Conservation (phyloP, 1,139 yeast species). For the Sugiyamaella japonica region DNA sequence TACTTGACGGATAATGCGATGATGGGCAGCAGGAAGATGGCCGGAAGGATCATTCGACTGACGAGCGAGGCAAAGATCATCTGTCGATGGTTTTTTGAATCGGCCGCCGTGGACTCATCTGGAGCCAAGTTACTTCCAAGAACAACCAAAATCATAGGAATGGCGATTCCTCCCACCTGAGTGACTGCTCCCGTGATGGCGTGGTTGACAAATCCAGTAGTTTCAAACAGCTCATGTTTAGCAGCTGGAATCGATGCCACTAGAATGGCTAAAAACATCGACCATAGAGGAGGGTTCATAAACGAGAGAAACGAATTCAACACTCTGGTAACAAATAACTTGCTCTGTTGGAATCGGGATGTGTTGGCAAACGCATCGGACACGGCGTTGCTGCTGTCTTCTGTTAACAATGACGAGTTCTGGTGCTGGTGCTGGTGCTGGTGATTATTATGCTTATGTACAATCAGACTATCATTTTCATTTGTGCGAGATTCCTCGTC, state of each 20-base stretch:
- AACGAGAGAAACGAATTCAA: conserved; percentile 42
- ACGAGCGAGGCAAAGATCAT: conserved; percentile 67
- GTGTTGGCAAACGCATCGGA: too few species aligned
- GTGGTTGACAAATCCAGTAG: conserved; percentile 65
- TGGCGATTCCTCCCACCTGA: conserved; percentile 84
- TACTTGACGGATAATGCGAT: conserved; percentile 67
- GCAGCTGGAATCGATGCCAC: conserved; percentile 80
- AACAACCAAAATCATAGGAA: conserved; percentile 70
- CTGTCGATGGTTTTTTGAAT: conserved; percentile 56
- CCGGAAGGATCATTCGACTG: conserved; percentile 76
- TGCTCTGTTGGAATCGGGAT: neutral
- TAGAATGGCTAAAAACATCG: conserved; percentile 79
- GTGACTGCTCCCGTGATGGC: conserved; percentile 75
- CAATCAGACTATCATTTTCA: conserved; percentile 1
- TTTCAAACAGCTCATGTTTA: conserved; percentile 63
- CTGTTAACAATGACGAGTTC: too few species aligned
- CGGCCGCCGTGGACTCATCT: conserved; percentile 40
- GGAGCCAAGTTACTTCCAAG: conserved; percentile 55
- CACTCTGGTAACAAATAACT: conserved; percentile 4
- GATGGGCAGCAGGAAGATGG: conserved; percentile 63
- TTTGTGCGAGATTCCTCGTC: neutral
- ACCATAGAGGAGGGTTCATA: conserved; percentile 95
- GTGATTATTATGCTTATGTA: neutral
- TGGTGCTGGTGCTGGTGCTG: too few species aligned
- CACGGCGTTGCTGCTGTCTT: too few species aligned